Conservation (phyloP, 768 basidiomycete species). For the Suillus occidentalis region DNA sequence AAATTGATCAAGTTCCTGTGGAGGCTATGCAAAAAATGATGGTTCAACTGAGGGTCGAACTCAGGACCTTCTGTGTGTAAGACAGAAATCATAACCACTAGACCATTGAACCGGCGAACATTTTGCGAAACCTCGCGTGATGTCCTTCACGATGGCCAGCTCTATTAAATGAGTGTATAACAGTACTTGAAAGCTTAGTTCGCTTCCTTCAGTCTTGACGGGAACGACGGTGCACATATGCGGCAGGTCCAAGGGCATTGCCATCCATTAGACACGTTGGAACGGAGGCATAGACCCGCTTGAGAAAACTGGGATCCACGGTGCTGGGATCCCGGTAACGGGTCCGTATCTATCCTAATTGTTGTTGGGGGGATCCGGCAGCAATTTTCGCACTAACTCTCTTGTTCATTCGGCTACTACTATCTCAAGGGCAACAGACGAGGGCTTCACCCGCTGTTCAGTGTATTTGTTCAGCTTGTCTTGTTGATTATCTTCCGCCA, state of each 20-base stretch:
- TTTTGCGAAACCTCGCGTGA: rapidly evolving
- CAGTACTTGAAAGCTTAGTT: neutral
- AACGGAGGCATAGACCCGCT: neutral
- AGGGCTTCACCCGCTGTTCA: neutral
- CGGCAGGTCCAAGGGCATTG: neutral
- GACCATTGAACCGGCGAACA: conserved; percentile 50
- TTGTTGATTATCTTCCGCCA: neutral
- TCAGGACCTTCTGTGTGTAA: conserved; percentile 43
- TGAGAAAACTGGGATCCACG: neutral
- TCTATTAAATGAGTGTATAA: no score
- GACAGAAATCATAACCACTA: conserved; percentile 63
- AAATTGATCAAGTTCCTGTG: neutral
- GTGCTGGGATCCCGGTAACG: neutral
- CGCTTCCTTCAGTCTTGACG: neutral
- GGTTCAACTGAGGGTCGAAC: conserved; percentile 46
- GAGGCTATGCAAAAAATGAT: conserved; percentile 26
- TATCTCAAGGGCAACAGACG: neutral
- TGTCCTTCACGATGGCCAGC: neutral
- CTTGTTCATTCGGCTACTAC: neutral
- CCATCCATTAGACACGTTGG: neutral
- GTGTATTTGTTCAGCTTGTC: neutral
- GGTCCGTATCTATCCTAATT: neutral
- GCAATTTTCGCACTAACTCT: neutral
- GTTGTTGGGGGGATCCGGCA: neutral
- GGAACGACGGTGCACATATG: neutral